phyloP scores from a whole-genome alignment of 495 filamentous ascomycete genomes.

The Podospora appendiculata region DNA sequence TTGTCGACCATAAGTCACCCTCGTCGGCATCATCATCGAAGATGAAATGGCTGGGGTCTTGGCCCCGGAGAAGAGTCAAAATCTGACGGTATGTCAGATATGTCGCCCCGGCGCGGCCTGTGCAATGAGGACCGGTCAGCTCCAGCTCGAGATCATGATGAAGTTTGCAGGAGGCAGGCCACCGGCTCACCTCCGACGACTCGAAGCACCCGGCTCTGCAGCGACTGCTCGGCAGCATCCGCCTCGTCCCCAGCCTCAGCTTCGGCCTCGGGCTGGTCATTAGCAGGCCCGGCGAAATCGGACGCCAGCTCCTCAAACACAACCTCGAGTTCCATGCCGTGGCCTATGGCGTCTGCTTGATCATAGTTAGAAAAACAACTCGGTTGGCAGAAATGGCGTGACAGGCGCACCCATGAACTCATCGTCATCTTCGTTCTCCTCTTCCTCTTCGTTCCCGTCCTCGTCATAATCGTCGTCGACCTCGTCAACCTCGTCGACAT shows the following conservation, averaged over 20 bases:
- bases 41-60: conserved; percentile 29
- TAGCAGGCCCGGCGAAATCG: neutral
- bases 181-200: neutral
- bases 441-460: conserved; percentile 30
- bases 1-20: neutral
- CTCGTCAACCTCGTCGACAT: conserved; percentile 4
- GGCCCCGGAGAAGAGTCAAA: conserved; percentile 39
- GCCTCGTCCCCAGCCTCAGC: neutral
- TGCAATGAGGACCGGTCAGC: conserved; percentile 15
- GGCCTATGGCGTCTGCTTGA: conserved; percentile 21
- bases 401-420: conserved; percentile 29
- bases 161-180: neutral
- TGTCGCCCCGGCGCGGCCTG: conserved; percentile 9
- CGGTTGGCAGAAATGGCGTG: neutral
- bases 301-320: conserved; percentile 14
- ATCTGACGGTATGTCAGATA: conserved; percentile 29
- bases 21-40: conserved; percentile 27
- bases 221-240: neutral
- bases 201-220: too few relatives aligned
- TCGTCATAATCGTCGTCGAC: conserved; percentile 11
- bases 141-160: conserved; percentile 12
- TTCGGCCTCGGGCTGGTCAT: conserved; percentile 1
- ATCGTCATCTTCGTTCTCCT: conserved; percentile 38
- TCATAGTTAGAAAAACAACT: neutral
- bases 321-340: conserved; percentile 24